Evolutionary conservation across 192 early-diverging fungal genomes (phyloP), one percentile per base, ranked within the genome.

Genomic region (Cladochytrium replicatum): DNA sequence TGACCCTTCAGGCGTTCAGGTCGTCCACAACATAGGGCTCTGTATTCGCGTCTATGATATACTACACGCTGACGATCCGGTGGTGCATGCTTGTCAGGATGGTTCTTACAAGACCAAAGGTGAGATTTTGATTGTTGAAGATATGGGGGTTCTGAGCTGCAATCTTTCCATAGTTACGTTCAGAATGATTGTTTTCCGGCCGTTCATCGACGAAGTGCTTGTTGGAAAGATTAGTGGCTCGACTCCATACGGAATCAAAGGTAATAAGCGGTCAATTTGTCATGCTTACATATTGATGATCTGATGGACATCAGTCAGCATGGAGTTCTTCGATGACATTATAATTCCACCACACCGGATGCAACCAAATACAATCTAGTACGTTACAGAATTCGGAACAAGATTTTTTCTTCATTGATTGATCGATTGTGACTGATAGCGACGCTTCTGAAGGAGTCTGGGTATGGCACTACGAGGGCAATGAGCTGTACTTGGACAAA

Each of bases 321-420:
- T 91, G 62, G 87, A 81, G 13, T 96, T 92, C 53, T 93, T 96
- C 66, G 88, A 91, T 63, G 92, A 96, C 62, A 89, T 96, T 23
- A 58, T 65, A 30, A 83, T 96, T 23, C 86, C 92, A 1, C 58
- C 68, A 2, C 56, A 53, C 15, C 66, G 77, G 29, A 64, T 91
- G 59, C 85, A 81, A 21, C 29, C 54, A 0, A 69, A 71, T 23
- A 76, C 81, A 22, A 68, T 72, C 19, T 94, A 83, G 71, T 80
- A 77, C 54, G 58, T 59, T n/a, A 29, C 19, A 46, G 25, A 42
- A 28, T 11, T 30, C 17, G 41, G 15, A n/a, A 42, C 5, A 7
- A 6, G 5, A 19, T 34, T 23, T 48, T 34, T 28, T 2, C 25
- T 24, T 9, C 32, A 28, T 27, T n/a, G 6, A 37, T 34, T 27